Evolutionary conservation across 2,329 filamentous ascomycete species (phyloP).

Genomic region (Whalleya microplaca): DNA sequence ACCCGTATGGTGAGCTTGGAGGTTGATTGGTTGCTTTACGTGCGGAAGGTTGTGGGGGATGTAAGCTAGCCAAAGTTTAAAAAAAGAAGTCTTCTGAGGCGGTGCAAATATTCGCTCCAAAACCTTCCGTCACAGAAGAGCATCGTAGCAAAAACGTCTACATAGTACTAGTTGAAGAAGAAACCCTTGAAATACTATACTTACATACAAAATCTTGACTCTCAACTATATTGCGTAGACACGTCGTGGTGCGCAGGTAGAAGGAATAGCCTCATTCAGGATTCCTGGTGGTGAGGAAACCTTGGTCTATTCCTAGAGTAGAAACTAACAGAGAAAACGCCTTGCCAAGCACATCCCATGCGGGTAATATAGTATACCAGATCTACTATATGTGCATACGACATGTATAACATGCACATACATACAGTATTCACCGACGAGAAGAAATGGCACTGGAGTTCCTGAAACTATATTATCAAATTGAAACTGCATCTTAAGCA

Average conservation of each 20-base stretch:
- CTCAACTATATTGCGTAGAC: too few relatives aligned
- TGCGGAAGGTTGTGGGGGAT: not conserved
- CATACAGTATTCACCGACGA: not conserved
- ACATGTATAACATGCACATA: too few relatives aligned
- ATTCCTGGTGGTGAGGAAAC: not conserved
- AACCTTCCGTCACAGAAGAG: not conserved
- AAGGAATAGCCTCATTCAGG: not conserved
- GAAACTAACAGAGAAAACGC: not conserved
- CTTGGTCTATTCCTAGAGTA: not conserved
- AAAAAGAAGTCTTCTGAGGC: not conserved
- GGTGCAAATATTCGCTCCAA: not conserved
- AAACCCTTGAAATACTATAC: too few relatives aligned
- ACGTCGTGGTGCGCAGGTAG: too few relatives aligned
- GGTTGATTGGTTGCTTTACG: not conserved
- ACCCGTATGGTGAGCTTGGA: not conserved
- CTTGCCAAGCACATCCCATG: not conserved
- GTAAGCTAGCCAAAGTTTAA: not conserved
- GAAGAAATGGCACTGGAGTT: not conserved
- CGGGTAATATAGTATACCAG: not conserved
- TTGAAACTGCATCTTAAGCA: not conserved
- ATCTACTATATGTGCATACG: not conserved
- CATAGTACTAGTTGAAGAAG: too few relatives aligned
- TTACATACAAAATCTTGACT: too few relatives aligned
- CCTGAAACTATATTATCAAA: not conserved
- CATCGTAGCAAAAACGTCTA: too few relatives aligned